Evolutionary conservation across 306 rosid species (phyloP).

Genomic region (Pterocarpus macrocarpus): DNA sequence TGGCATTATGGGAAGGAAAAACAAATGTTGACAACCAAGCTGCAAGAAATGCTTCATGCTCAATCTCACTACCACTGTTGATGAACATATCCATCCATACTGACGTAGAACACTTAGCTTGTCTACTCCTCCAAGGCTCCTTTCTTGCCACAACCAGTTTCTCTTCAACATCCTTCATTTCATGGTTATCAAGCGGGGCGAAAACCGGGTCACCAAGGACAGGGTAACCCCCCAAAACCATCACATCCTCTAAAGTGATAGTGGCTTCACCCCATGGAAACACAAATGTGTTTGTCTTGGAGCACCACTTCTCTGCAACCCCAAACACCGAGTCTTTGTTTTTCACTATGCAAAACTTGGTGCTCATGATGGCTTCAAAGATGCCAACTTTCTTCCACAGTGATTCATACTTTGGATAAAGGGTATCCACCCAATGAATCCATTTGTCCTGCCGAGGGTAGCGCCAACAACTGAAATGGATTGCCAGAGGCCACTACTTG

Average conservation of each 20-base stretch:
- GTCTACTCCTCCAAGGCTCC: not conserved
- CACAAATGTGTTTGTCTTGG: slow-evolving; percentile 51
- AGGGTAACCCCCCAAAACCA: slow-evolving; percentile 63
- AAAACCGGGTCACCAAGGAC: slow-evolving; percentile 51
- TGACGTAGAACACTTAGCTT: not conserved
- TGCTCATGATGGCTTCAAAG: slow-evolving; percentile 57
- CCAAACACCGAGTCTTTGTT: slow-evolving; percentile 30
- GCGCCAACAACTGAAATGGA: slow-evolving; percentile 51
- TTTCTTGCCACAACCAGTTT: slow-evolving; percentile 36
- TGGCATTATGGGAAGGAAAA: not conserved
- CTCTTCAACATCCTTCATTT: slow-evolving; percentile 42
- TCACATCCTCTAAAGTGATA: slow-evolving; percentile 66
- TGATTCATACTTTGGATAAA: slow-evolving; percentile 43
- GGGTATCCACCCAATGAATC: slow-evolving; percentile 50
- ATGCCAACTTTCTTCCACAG: slow-evolving; percentile 60
- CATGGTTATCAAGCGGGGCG: slow-evolving; percentile 26
- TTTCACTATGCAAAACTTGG: slow-evolving; percentile 21
- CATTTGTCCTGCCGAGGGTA: not conserved
- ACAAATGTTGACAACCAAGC: slow-evolving; percentile 62
- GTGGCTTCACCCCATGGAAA: slow-evolving; percentile 71
- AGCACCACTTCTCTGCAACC: slow-evolving; percentile 58
- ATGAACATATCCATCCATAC: slow-evolving; percentile 51
- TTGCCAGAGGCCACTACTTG: slow-evolving; percentile 35
- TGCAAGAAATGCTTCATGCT: slow-evolving; percentile 69
- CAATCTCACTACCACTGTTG: slow-evolving; percentile 56